These are phyloP conservation scores for Globisporangium emineosum DNA, from an alignment of 352 stramenopile species.

Conservation along the genomic window DNA sequence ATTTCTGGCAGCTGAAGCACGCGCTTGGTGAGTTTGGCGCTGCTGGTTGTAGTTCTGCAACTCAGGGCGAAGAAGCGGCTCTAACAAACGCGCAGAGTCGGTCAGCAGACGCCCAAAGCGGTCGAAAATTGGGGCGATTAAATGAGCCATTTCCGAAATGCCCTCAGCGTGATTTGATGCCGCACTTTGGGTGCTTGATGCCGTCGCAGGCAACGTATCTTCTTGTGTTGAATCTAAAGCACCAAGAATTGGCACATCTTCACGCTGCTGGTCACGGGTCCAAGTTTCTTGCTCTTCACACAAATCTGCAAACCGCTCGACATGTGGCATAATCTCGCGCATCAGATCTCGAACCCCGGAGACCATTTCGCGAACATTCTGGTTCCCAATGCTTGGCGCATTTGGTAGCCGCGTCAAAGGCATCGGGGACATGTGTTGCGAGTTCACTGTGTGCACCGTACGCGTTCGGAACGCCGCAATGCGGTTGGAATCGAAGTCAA, in stretches of 20 bases:
- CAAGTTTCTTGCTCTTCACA: slow-evolving; percentile 40
- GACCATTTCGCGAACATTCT: slow-evolving; percentile 47
- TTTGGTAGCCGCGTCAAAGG: slow-evolving; percentile 54
- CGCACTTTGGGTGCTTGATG: not conserved
- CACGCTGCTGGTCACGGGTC: not conserved
- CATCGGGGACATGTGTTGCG: slow-evolving; percentile 51
- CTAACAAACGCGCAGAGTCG: slow-evolving; percentile 60
- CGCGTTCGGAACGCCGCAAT: slow-evolving; percentile 95
- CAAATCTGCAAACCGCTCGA: slow-evolving; percentile 59
- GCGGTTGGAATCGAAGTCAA: slow-evolving; percentile 91
- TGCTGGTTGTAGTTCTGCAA: slow-evolving; percentile 35
- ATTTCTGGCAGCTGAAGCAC: slow-evolving; percentile 1
- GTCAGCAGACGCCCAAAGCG: slow-evolving; percentile 70
- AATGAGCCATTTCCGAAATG: slow-evolving; percentile 62
- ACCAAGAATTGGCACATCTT: not conserved
- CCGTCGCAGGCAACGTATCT: not conserved
- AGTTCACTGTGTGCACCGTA: slow-evolving; percentile 63
- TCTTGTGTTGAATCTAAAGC: not conserved
- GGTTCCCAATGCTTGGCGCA: slow-evolving; percentile 38
- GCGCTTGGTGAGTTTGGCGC: slow-evolving; percentile 30
- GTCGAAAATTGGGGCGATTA: slow-evolving; percentile 76
- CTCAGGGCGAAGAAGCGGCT: slow-evolving; percentile 59
- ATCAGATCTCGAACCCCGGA: slow-evolving; percentile 62
- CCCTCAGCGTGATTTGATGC: slow-evolving; percentile 15
- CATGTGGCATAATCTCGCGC: slow-evolving; percentile 64